Conservation (phyloP, 805 yeast species). For the Candida loeiensis region DNA sequence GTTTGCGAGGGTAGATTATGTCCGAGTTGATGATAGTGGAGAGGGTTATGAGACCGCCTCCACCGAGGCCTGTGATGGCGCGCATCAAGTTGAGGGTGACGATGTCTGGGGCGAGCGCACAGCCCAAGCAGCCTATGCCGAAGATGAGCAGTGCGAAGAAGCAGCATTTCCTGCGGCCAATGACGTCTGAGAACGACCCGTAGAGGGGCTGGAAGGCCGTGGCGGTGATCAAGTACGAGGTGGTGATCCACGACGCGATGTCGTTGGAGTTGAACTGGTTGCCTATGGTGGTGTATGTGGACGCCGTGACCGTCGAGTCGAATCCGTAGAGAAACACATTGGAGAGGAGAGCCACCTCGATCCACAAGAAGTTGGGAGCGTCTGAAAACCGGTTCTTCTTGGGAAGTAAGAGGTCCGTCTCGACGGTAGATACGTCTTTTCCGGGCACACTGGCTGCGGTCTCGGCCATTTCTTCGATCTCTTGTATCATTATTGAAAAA, state of each 20-base stretch:
- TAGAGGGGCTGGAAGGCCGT: slow-evolving; percentile 42
- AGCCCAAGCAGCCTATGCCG: slow-evolving; percentile 35
- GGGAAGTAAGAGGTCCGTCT: background rate
- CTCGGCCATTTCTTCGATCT: background rate
- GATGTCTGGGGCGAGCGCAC: slow-evolving; percentile 28
- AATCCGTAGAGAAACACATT: slow-evolving; percentile 46
- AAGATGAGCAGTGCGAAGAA: slow-evolving; percentile 33
- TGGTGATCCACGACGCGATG: slow-evolving; percentile 41
- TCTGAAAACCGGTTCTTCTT: slow-evolving; percentile 11
- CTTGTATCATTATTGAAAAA: background rate
- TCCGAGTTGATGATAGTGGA: slow-evolving; percentile 39
- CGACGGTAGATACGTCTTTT: background rate
- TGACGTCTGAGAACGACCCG: slow-evolving; percentile 37
- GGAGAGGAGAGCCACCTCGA: slow-evolving; percentile 29
- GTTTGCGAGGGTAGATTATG: slow-evolving; percentile 30
- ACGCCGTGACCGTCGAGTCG: slow-evolving; percentile 48
- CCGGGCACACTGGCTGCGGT: background rate
- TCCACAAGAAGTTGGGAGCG: slow-evolving; percentile 24
- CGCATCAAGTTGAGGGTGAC: slow-evolving; percentile 28
- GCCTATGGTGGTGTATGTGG: slow-evolving; percentile 46
- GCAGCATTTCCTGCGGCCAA: slow-evolving; percentile 34
- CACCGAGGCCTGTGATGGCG: slow-evolving; percentile 40
- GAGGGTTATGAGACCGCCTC: slow-evolving; percentile 38
- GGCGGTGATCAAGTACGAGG: slow-evolving; percentile 38
- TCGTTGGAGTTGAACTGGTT: slow-evolving; percentile 34